Base-by-base conservation (phyloP, 2,329 filamentous ascomycete genomes). In the Zopfia rhizophila region DNA sequence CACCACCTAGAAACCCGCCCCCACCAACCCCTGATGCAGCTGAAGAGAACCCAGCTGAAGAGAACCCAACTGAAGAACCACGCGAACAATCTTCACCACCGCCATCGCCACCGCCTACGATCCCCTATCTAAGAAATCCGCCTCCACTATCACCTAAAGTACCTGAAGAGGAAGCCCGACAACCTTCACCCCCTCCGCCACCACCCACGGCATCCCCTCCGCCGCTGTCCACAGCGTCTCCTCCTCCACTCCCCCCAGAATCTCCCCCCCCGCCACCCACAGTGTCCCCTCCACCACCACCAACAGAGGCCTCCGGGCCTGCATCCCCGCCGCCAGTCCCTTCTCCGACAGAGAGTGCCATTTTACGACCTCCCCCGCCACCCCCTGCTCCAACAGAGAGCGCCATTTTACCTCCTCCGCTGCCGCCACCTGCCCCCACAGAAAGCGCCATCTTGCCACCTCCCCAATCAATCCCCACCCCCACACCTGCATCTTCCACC, bases 1-100 rank as follows among this genome's bases (percentile, higher is more conserved):
- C 66, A 48, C 61, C 63, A 7, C 66, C 65, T 41, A 58, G 63
- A 51, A 58, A 61, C 25, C 56, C 60, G 33, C 50, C 48, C 18
- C 63, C 63, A 30, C 47, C 56, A 37, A 55, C 56, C 16, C 61
- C 65, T 35, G 35, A 21, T 7, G 45, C 29, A 13, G 47, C 14
- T 38, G 35, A 46, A 28, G 53, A 58, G 30, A 48, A 47, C 53
- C 54, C 6, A 27, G 48, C 16, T 48, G 48, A 43, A 18, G 17
- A 14, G 38, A 24, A 38, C 18, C 7, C 25, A 21, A 16, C 41
- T 17, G 16, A 42, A 11, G 28, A 30, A 16, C 22, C 27, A 28
- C 11, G 18, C 23, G 36, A 21, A 13, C 13, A 12, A n/a, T 43
- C 55, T 19, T 51, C 56, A 28, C 55, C 59, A 12, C 60, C 63